Conservation (phyloP, 768 basidiomycete species). For the Tricholoma sp. region DNA sequence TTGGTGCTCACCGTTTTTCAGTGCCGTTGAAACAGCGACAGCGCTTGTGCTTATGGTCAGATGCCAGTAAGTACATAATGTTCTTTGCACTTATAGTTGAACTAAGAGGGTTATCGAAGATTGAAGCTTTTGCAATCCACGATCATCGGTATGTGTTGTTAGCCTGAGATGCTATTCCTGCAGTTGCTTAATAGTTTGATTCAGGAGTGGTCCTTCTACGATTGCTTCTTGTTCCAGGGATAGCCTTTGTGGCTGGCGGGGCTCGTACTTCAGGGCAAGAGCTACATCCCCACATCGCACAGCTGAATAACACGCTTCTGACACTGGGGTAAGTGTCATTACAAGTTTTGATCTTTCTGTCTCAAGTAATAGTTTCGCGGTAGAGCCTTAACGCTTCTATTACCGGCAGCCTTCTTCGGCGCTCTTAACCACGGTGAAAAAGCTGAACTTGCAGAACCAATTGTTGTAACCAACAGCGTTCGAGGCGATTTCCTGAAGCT, state of each 20-base stretch:
- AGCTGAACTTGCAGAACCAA: conserved; percentile 7
- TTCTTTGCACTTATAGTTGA: neutral
- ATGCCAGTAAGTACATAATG: conserved; percentile 38
- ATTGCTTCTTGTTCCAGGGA: conserved; percentile 64
- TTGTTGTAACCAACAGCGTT: conserved; percentile 36
- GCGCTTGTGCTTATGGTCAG: conserved; percentile 40
- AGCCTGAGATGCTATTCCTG: neutral
- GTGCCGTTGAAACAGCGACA: conserved; percentile 44
- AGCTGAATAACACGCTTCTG: conserved; percentile 65
- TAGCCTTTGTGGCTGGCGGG: conserved; percentile 63
- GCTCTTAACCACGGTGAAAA: conserved; percentile 37
- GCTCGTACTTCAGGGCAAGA: conserved; percentile 61
- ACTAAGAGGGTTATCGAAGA: conserved; percentile 16
- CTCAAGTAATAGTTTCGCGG: neutral
- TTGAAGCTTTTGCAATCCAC: conserved; percentile 64
- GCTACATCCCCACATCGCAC: conserved; percentile 57
- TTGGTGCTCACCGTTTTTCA: conserved; percentile 12
- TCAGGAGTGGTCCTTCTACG: conserved; percentile 66
- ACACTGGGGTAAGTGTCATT: conserved; percentile 48
- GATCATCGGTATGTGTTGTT: conserved; percentile 44
- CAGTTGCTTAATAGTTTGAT: neutral
- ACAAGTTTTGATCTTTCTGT: neutral
- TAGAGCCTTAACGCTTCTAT: conserved; percentile 57
- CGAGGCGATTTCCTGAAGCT: conserved; percentile 49
- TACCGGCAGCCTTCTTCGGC: conserved; percentile 65